Base-by-base conservation (phyloP, 192 early-diverging fungal species). In the Mycoemilia scoparia region DNA sequence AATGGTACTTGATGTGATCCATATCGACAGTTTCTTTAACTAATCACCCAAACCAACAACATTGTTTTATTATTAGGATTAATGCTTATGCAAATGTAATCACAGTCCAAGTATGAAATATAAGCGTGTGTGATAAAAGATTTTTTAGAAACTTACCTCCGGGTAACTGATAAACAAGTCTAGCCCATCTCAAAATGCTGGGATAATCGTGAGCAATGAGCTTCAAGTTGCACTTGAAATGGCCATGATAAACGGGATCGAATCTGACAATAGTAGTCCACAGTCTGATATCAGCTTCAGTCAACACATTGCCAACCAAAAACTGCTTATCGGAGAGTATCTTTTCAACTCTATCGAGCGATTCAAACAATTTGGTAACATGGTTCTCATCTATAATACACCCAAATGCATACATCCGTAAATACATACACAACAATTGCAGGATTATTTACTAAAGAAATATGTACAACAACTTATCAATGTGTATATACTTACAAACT, bases 231-330 rank as follows among this genome's bases (percentile, higher is more conserved):
- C 84, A 85, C 60, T 97, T 97, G 67, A 97, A 97, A 55, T 95
- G 90, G 19, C 74, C 78, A 32, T 81, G 74, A 54, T 90, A 91
- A 6, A 84, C 88, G 1, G 91, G 85, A 44, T 96, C 91, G 46
- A 96, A 96, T 38, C 91, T 71, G 8, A 97, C 51, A 36, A 95
- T 84, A 11, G 93, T 97, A 15, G 90, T 91, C 58, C 76, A 97
- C 18, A 95, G 64, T 33, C 93, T 69, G 32, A 96, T 69, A 50
- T 97, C 93, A 5, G 90, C 93, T 46, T 93, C 90, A 1, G 89
- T 97, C 28, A 97, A 62, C 4, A 57, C 66, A 21, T 73, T 54
- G 15, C 76, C 82, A 19, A 85, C 59, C n/a, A 97, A 51, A 34
- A 73, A 97, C 29, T 77, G 66, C 30, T 70, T 72, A 10, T 69